phyloP scores from a whole-genome alignment of 2,329 filamentous ascomycete species.

The Chrysosphaeria jannelii region DNA sequence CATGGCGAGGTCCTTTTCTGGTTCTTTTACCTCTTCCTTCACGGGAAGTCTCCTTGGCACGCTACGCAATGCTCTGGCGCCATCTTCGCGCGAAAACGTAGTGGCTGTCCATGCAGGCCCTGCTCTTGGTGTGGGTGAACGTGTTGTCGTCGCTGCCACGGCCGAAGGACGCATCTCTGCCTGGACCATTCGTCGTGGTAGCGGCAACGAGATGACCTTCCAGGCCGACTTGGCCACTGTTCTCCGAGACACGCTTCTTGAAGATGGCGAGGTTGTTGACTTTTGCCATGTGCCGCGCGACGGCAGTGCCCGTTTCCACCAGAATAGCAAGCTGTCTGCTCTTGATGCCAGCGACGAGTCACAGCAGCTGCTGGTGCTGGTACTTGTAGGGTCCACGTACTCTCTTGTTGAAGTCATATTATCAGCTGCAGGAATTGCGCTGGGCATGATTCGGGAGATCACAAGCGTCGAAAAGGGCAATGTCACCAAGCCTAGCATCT shows the following conservation, averaged over 20 bases:
- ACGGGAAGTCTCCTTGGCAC: constrained; percentile 62
- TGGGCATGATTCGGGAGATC: constrained; percentile 39
- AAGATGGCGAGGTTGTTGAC: constrained; percentile 47
- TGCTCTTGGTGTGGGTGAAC: constrained; percentile 46
- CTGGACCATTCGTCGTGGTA: constrained; percentile 74
- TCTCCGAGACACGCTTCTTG: constrained; percentile 24
- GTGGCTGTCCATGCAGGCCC: constrained; percentile 50
- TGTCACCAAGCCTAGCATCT: constrained; percentile 9
- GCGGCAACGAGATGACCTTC: constrained; percentile 43
- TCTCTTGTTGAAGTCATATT: constrained; percentile 44
- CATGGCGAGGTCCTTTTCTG: too few relatives aligned
- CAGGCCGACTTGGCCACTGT: constrained; percentile 41
- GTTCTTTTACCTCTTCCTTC: constrained; percentile 23
- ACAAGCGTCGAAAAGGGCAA: constrained; percentile 15
- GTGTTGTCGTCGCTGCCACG: constrained; percentile 56
- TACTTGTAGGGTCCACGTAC: constrained; percentile 28
- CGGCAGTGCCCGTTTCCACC: constrained; percentile 17
- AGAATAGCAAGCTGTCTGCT: constrained; percentile 19
- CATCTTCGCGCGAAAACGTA: constrained; percentile 43
- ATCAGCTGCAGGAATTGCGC: constrained; percentile 15
- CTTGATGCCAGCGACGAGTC: constrained; percentile 17
- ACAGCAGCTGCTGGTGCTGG: constrained; percentile 30
- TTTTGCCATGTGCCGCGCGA: constrained; percentile 36
- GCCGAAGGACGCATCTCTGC: constrained; percentile 48
- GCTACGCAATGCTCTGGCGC: constrained; percentile 45